A percentile compares a stretch with the other conserved stretches of the same genome.
These are phyloP conservation scores for Aspergillus cejpii DNA, from an alignment of 2,329 filamentous ascomycete species.

Conservation along the genomic window DNA sequence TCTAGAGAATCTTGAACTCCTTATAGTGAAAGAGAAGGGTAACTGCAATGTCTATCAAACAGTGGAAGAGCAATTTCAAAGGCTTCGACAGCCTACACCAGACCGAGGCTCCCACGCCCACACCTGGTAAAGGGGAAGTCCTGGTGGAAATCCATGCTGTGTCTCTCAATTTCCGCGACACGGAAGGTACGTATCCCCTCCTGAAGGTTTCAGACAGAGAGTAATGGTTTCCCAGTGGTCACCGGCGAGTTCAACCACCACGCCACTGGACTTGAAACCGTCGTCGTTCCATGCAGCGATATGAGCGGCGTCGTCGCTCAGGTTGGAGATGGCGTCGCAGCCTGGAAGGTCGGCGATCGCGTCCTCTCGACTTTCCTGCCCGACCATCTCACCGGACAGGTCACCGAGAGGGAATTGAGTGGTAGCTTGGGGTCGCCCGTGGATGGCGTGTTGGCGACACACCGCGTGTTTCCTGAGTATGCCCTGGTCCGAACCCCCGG, in stretches of 20 bases:
- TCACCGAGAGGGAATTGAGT: conserved; percentile 50
- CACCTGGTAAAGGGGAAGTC: conserved; percentile 48
- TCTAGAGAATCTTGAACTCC: neutral
- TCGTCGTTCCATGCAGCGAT: conserved; percentile 61
- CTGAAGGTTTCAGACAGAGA: neutral
- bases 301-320: conserved; percentile 59
- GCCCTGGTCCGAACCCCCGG: conserved; percentile 38
- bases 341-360: conserved; percentile 55
- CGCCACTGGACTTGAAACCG: conserved; percentile 35
- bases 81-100: conserved; percentile 51
- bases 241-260: conserved; percentile 64
- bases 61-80: conserved; percentile 53
- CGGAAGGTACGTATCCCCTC: conserved; percentile 26
- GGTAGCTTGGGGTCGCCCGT: conserved; percentile 57
- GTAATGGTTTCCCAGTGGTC: conserved; percentile 43
- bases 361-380: conserved; percentile 58
- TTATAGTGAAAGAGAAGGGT: neutral
- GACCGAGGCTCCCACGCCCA: conserved; percentile 42
- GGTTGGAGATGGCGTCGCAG: conserved; percentile 42
- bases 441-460: conserved; percentile 41
- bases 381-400: conserved; percentile 53
- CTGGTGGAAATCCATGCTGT: conserved; percentile 49
- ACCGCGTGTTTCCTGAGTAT: conserved; percentile 39
- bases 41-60: conserved; percentile 22
- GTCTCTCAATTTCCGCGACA: conserved; percentile 49